phyloP scores from a whole-genome alignment of 176 grass and related monocot genomes.

The Raddia guianensis region DNA sequence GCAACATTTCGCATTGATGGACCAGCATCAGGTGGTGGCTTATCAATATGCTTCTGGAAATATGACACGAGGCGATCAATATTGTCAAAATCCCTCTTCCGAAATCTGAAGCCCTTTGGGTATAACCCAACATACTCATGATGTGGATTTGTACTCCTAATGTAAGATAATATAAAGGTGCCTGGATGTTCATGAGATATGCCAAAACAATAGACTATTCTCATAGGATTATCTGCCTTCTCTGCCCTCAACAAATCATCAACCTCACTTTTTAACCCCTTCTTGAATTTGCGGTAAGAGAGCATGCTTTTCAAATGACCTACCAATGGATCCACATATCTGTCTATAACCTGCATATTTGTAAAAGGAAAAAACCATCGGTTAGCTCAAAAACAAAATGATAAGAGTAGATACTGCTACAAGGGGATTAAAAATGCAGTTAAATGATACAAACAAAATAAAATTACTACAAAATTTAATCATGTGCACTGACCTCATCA shows the following conservation, averaged over 20 bases:
- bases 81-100: slow-evolving; percentile 91
- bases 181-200: slow-evolving; percentile 91
- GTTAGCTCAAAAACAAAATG: neutral
- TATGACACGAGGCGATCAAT: slow-evolving; percentile 81
- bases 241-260: slow-evolving; percentile 77
- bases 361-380: neutral
- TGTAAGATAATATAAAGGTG: slow-evolving; percentile 89
- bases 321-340: slow-evolving; percentile 95
- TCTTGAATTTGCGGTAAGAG: slow-evolving; percentile 85
- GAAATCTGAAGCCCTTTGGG: slow-evolving; percentile 89
- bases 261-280: slow-evolving; percentile 77
- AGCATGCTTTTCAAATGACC: slow-evolving; percentile 87
- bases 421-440: neutral
- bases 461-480: neutral
- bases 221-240: slow-evolving; percentile 87
- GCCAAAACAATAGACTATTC: slow-evolving; percentile 91
- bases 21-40: slow-evolving; percentile 71
- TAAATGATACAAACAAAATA: slow-evolving; percentile 15
- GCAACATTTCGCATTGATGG: slow-evolving; percentile 70
- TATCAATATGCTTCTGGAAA: slow-evolving; percentile 96
- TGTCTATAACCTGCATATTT: slow-evolving; percentile 79
- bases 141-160: slow-evolving; percentile 92
- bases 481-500: slow-evolving; percentile 72
- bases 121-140: slow-evolving; percentile 94
- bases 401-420: neutral